These are phyloP conservation scores for Geotrichum fermentans DNA, from an alignment of 1,139 yeast genomes.

Conservation along the genomic window DNA sequence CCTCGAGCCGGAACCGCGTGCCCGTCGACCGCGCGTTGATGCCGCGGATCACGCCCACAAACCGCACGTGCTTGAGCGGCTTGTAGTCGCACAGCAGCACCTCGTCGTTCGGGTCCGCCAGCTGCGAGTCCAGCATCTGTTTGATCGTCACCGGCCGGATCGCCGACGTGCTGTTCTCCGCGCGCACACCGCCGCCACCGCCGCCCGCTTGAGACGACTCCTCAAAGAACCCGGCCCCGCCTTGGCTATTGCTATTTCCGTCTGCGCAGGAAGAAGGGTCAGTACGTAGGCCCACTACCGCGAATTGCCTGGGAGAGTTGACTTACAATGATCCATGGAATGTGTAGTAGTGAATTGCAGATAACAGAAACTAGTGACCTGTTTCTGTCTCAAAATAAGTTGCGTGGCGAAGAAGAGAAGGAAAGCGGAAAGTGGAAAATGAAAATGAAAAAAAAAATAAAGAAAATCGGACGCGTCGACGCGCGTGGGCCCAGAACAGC, in stretches of 20 bases:
- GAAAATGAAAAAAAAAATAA: too few relatives aligned
- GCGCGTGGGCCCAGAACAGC: too few relatives aligned
- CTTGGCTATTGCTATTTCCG: constrained; percentile 5
- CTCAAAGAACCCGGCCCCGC: not conserved
- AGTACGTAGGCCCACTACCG: too few relatives aligned
- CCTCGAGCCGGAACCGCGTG: constrained; percentile 9
- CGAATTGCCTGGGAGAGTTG: too few relatives aligned
- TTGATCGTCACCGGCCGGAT: constrained; percentile 13
- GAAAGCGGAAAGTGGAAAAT: too few relatives aligned
- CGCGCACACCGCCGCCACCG: constrained; percentile 2
- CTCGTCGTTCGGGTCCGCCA: constrained; percentile 3
- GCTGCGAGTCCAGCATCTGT: not conserved
- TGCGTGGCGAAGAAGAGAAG: too few relatives aligned
- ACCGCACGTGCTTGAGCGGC: constrained; percentile 14
- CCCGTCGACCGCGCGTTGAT: constrained; percentile 6
- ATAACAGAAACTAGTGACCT: too few relatives aligned
- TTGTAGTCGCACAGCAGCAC: constrained; percentile 8
- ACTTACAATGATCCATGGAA: too few relatives aligned
- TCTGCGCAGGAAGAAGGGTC: too few relatives aligned
- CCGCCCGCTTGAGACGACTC: not conserved
- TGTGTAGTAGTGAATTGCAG: too few relatives aligned
- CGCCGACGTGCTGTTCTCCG: constrained; percentile 8
- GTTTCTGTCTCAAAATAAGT: too few relatives aligned
- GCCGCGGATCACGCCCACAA: constrained; percentile 12
- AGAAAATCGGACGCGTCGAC: too few relatives aligned